Conservation (phyloP, 1,284 basidiomycete species). For the Ustilago curta region DNA sequence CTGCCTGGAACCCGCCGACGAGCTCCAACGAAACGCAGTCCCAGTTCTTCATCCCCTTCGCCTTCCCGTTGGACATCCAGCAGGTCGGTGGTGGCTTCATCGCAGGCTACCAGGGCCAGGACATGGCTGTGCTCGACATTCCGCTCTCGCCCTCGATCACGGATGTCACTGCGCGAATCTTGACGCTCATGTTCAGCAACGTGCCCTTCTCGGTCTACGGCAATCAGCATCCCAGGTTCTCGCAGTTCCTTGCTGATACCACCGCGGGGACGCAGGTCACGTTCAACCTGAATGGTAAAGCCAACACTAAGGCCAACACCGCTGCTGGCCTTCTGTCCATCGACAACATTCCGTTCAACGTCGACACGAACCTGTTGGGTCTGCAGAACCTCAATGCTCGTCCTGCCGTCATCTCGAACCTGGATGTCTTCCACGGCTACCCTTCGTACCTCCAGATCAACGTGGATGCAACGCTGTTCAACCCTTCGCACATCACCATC, state of each 20-base stretch:
- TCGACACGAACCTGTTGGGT: slow-evolving; percentile 76
- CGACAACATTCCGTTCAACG: slow-evolving; percentile 76
- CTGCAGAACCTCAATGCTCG: slow-evolving; percentile 77
- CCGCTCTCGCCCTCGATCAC: slow-evolving; percentile 76
- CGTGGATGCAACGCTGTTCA: slow-evolving; percentile 71
- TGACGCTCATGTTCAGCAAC: slow-evolving; percentile 76
- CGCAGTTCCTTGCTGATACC: slow-evolving; percentile 78
- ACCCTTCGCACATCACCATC: slow-evolving; percentile 78
- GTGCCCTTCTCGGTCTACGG: slow-evolving; percentile 76
- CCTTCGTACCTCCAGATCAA: slow-evolving; percentile 79
- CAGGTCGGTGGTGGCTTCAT: slow-evolving; percentile 77
- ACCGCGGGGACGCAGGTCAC: slow-evolving; percentile 74
- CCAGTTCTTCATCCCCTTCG: slow-evolving; percentile 78
- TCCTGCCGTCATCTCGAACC: slow-evolving; percentile 75
- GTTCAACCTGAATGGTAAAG: slow-evolving; percentile 75
- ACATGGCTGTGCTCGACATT: slow-evolving; percentile 77
- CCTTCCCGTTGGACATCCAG: slow-evolving; percentile 78
- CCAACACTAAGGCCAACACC: slow-evolving; percentile 76
- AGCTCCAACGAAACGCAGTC: slow-evolving; percentile 76
- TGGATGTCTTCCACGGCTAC: slow-evolving; percentile 81
- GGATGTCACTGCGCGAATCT: slow-evolving; percentile 76
- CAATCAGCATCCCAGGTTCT: slow-evolving; percentile 74
- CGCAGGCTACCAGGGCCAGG: slow-evolving; percentile 73
- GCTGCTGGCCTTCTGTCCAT: slow-evolving; percentile 77
- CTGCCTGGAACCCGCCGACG: slow-evolving; percentile 73